Evolutionary conservation across 1,284 basidiomycete genomes (phyloP).

Genomic region (Cutaneotrichosporon spelunceum): DNA sequence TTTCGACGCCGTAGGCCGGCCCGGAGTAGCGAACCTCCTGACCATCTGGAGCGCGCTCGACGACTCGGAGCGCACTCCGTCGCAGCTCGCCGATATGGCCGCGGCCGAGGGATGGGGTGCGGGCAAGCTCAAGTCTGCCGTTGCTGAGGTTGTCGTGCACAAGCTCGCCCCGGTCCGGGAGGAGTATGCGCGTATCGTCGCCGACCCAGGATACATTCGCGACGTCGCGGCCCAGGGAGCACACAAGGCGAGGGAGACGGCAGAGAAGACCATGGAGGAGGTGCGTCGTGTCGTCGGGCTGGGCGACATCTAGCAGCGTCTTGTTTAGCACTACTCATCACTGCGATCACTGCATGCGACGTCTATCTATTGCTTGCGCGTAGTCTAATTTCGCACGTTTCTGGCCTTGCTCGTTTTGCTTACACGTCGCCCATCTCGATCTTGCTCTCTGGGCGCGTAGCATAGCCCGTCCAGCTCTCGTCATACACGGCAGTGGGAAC

Average conservation of each 20-base stretch:
- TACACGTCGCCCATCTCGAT: slow-evolving; percentile 23
- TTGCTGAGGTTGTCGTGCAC: slow-evolving; percentile 69
- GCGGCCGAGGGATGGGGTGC: slow-evolving; percentile 54
- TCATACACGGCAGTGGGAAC: slow-evolving; percentile 51
- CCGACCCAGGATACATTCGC: slow-evolving; percentile 63
- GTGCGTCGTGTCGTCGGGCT: slow-evolving; percentile 70
- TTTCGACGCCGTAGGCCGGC: slow-evolving; percentile 71
- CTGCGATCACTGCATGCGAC: slow-evolving; percentile 9
- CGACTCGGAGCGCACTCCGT: slow-evolving; percentile 49
- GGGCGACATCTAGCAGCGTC: slow-evolving; percentile 1
- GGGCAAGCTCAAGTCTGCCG: slow-evolving; percentile 67
- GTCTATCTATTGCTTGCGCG: neutral
- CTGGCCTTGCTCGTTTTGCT: neutral
- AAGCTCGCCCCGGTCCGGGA: slow-evolving; percentile 65
- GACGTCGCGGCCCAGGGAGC: slow-evolving; percentile 66
- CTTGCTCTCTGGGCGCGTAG: slow-evolving; percentile 29
- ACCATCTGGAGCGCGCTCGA: slow-evolving; percentile 58
- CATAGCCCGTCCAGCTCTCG: slow-evolving; percentile 49
- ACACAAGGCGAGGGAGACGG: slow-evolving; percentile 61
- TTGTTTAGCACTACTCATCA: slow-evolving; percentile 6
- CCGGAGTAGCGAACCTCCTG: slow-evolving; percentile 80
- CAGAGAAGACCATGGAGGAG: slow-evolving; percentile 63
- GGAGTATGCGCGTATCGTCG: slow-evolving; percentile 64
- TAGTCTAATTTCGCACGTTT: neutral
- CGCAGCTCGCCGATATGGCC: slow-evolving; percentile 57